phyloP scores from a whole-genome alignment of 352 stramenopile species.

The Plasmopara halstedii region DNA sequence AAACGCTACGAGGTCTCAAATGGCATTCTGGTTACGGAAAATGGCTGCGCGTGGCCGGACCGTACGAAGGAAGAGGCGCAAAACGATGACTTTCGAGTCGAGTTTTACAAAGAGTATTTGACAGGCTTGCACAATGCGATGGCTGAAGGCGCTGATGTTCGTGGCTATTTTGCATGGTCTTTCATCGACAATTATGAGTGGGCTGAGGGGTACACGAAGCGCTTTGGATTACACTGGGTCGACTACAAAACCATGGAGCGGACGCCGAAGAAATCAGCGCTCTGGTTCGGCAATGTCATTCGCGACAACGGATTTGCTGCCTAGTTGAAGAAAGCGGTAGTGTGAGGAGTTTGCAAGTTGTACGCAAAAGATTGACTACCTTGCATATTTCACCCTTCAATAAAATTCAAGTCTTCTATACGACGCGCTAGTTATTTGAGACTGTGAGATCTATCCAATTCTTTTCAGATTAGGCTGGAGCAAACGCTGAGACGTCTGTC shows the following conservation, averaged over 20 bases:
- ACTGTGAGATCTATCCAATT: too few species aligned
- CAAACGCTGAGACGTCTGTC: too few species aligned
- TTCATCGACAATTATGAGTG: conserved; percentile 93
- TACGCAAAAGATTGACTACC: too few species aligned
- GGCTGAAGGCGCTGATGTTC: conserved; percentile 44
- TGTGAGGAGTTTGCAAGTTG: too few species aligned
- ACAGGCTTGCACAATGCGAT: conserved; percentile 46
- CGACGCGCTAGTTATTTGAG: too few species aligned
- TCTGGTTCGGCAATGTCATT: conserved; percentile 46
- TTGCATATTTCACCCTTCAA: too few species aligned
- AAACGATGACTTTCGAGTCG: conserved; percentile 69
- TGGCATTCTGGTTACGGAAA: conserved; percentile 89
- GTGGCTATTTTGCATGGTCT: conserved; percentile 88
- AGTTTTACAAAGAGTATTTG: conserved; percentile 84
- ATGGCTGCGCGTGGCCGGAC: conserved; percentile 70
- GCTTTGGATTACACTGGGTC: conserved; percentile 56
- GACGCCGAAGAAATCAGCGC: conserved; percentile 56
- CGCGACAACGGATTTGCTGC: conserved; percentile 27
- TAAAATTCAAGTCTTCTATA: too few species aligned
- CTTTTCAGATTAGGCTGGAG: too few species aligned
- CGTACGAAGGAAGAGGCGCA: conserved; percentile 65
- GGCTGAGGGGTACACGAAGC: conserved; percentile 60
- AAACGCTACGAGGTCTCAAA: conserved; percentile 66
- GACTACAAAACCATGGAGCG: conserved; percentile 62
- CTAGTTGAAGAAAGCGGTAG: not conserved